Percentiles rank a stretch among this genome's conserved stretches.
These are phyloP conservation scores for Westerdykella ornata DNA, from an alignment of 2,329 filamentous ascomycete species.

Conservation along the genomic window DNA sequence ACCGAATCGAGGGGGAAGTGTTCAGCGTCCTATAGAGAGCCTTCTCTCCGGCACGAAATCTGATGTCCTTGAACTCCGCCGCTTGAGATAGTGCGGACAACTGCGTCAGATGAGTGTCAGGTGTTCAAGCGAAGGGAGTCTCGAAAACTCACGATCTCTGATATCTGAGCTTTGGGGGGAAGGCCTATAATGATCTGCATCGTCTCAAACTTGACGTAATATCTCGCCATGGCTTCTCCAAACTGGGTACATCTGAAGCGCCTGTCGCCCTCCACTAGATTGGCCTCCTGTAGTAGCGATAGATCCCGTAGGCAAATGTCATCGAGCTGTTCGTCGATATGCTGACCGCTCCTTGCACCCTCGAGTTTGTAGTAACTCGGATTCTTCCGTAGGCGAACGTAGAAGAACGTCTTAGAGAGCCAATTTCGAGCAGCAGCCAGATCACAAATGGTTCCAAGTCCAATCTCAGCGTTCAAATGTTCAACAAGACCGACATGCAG, in stretches of 20 bases:
- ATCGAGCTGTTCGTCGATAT: constrained; percentile 59
- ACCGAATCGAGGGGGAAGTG: constrained; percentile 60
- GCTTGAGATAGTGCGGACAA: constrained; percentile 61
- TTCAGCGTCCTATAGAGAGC: constrained; percentile 65
- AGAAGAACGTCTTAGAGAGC: constrained; percentile 72
- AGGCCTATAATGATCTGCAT: constrained; percentile 66
- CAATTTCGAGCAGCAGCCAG: constrained; percentile 61
- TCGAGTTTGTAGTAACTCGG: constrained; percentile 63
- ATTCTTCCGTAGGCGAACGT: constrained; percentile 65
- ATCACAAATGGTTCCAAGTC: constrained; percentile 63
- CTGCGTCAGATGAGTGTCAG: constrained; percentile 38
- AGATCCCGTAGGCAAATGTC: constrained; percentile 66
- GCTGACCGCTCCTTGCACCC: constrained; percentile 43
- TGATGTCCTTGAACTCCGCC: constrained; percentile 64
- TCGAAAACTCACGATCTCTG: constrained; percentile 56
- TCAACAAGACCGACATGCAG: constrained; percentile 74
- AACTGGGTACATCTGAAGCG: constrained; percentile 61
- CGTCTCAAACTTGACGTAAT: constrained; percentile 72
- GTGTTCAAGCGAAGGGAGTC: neutral
- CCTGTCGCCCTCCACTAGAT: constrained; percentile 48
- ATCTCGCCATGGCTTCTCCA: constrained; percentile 74
- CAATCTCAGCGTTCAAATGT: constrained; percentile 78
- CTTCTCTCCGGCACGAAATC: constrained; percentile 65
- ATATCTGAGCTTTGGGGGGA: constrained; percentile 53
- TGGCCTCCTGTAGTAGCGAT: constrained; percentile 53